These are phyloP conservation scores for Chlamydomonas schloesseri DNA, from an alignment of 139 green algal genomes.

Conservation along the genomic window DNA sequence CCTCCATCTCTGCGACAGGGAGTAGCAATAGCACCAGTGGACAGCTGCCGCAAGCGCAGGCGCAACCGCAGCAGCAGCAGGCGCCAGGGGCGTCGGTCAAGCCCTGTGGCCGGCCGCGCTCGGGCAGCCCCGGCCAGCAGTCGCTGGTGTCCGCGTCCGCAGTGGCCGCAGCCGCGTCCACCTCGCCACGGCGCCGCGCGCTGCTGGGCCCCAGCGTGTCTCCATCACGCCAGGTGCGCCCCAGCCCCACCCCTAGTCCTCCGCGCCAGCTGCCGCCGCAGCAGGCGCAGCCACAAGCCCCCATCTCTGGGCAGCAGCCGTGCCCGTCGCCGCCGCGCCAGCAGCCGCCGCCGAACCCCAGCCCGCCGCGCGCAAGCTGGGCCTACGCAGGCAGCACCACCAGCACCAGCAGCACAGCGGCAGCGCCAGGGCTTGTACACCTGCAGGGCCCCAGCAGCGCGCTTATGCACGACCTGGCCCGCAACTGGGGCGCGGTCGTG, in stretches of 20 bases:
- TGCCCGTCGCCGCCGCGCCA: background rate
- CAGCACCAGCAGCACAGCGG: background rate
- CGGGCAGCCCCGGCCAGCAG: background rate
- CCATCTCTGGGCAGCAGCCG: background rate
- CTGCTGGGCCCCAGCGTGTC: too few relatives aligned
- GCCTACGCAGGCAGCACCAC: background rate
- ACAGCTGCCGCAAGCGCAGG: background rate
- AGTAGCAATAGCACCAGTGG: background rate
- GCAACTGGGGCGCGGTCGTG: constrained; percentile 17
- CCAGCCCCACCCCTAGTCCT: too few relatives aligned
- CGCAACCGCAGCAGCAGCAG: background rate
- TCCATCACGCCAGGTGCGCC: too few relatives aligned
- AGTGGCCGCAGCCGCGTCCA: too few relatives aligned
- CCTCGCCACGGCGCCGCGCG: background rate
- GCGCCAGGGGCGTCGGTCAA: background rate
- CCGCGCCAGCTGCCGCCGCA: background rate
- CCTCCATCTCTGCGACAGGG: background rate
- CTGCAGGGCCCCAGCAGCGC: background rate
- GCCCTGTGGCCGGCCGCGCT: too few relatives aligned
- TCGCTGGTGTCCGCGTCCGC: background rate
- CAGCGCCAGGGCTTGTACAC: background rate
- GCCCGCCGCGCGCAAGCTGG: background rate
- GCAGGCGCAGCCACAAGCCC: background rate
- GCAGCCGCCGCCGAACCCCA: background rate
- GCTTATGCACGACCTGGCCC: background rate